Evolutionary conservation across 768 basidiomycete genomes (phyloP).

Genomic region (Rubroboletus satanas): DNA sequence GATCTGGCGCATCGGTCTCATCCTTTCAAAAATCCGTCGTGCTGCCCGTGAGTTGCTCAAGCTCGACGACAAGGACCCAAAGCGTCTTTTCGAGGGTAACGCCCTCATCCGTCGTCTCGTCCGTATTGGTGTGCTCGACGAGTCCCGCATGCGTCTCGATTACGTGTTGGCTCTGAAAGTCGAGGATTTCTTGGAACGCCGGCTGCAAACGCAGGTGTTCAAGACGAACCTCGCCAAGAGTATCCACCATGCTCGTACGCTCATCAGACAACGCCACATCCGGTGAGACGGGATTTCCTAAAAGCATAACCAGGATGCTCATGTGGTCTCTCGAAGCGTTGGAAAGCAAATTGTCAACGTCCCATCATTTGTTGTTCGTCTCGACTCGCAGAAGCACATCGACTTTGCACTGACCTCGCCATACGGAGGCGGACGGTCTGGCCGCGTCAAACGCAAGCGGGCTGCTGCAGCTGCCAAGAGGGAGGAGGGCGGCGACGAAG

Average conservation of each 20-base stretch:
- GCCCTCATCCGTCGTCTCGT: conserved; percentile 95
- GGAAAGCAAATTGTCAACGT: conserved; percentile 99
- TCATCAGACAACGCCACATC: conserved; percentile 98
- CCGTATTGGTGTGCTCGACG: conserved; percentile 99
- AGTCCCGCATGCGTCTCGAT: conserved; percentile 98
- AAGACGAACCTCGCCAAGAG: conserved; percentile 96
- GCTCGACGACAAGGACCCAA: conserved; percentile 98
- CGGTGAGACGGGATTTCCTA: conserved; percentile 53
- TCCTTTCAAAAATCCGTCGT: conserved; percentile 99
- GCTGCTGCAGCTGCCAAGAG: conserved; percentile 88
- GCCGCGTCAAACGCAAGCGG: conserved; percentile 99
- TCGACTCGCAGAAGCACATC: conserved; percentile 99
- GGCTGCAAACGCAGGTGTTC: conserved; percentile 99
- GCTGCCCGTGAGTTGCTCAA: conserved; percentile 99
- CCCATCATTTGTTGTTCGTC: conserved; percentile 97
- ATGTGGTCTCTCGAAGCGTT: conserved; percentile 50
- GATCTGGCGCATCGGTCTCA: conserved; percentile 99
- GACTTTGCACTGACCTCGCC: conserved; percentile 98
- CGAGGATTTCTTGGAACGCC: conserved; percentile 99
- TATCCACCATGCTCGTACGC: conserved; percentile 97
- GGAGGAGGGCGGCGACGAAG: conserved; percentile 85
- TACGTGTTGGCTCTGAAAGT: conserved; percentile 99
- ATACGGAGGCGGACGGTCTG: conserved; percentile 90
- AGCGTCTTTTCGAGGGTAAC: conserved; percentile 99
- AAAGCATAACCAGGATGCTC: neutral